Conservation (phyloP, 352 stramenopile genomes). For the Phytophthora tubulina region DNA sequence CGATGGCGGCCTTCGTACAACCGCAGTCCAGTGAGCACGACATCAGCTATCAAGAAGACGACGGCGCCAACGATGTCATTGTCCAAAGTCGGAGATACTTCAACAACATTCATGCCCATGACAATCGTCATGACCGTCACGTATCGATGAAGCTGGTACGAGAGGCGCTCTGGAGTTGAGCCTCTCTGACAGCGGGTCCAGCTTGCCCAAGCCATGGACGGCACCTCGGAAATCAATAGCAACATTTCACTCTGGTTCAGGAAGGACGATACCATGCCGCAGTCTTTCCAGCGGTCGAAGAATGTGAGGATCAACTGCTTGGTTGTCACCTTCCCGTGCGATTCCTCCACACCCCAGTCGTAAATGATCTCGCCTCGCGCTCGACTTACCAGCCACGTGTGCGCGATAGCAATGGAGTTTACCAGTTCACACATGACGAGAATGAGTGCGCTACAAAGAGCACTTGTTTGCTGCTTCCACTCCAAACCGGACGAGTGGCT, state of each 20-base stretch:
- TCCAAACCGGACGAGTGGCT: conserved; percentile 23
- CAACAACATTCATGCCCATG: conserved; percentile 42
- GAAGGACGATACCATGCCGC: conserved; percentile 44
- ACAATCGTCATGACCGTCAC: conserved; percentile 46
- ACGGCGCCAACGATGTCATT: conserved; percentile 40
- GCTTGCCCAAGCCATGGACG: conserved; percentile 42
- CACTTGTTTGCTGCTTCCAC: conserved; percentile 38
- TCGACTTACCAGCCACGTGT: conserved; percentile 42
- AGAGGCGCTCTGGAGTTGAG: conserved; percentile 34
- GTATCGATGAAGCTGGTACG: conserved; percentile 44
- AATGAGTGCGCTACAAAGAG: conserved; percentile 40
- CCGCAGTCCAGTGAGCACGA: conserved; percentile 33
- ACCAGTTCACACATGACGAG: conserved; percentile 44
- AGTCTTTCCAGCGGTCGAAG: conserved; percentile 50
- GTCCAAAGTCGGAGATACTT: conserved; percentile 27
- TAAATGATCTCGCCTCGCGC: conserved; percentile 32
- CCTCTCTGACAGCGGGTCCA: conserved; percentile 38
- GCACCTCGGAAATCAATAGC: conserved; percentile 33
- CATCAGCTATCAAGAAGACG: conserved; percentile 42
- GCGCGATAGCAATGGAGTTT: conserved; percentile 32
- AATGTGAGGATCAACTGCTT: conserved; percentile 43
- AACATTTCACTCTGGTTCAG: conserved; percentile 43
- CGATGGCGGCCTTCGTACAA: conserved; percentile 31
- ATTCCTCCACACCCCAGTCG: conserved; percentile 26
- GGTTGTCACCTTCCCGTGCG: conserved; percentile 18